Base-by-base conservation (phyloP, 805 yeast genomes). In the Zygosaccharomyces gambellarensis region DNA sequence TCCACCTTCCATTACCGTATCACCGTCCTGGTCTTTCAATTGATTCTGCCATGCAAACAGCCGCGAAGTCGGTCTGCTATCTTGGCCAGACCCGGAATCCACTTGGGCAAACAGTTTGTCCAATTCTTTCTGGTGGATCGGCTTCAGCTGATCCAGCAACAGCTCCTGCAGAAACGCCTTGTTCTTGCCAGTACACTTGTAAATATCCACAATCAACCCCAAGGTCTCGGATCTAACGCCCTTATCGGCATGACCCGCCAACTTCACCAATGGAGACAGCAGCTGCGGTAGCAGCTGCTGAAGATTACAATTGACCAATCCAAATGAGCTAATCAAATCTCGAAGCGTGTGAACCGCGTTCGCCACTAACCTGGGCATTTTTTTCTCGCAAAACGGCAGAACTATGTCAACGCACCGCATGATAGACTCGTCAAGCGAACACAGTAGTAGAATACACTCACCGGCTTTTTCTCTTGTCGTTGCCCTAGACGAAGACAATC, bases 81-180 rank as follows among this genome's bases (percentile, higher is more conserved):
- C 58, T n/a, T 31, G 21, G 11, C 39, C 3, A 41, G 25, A 22
- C 14, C 63, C 69, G 39, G 60, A 70, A 45, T 69, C 68, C 7
- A 76, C 75, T 34, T 74, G 76, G 39, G 76, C 85, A 64, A 92
- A 88, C 23, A 80, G 82, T 31, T 80, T 79, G 5, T 80, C 73
- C 50, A 92, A 74, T 62, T 90, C 98, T 54, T 84, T 86, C 67
- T 88, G 92, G 66, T 92, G 98, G 19, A 90, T 88, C 0, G 97
- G 96, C 64, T 92, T 94, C 68, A 94, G 75, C 25, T 81, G 81
- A 2, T 84, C 78, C 48, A 88, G 78, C 36, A 89, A 68, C 0
- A 82, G 63, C 12, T 75, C 73, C 46, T 81, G 82, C 36, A 88
- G 69, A 0, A 80, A 65, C 19, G 70, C 78, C 27, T 48, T 52